Evolutionary conservation across 768 basidiomycete species (phyloP).

Genomic region (Suillus subluteus): DNA sequence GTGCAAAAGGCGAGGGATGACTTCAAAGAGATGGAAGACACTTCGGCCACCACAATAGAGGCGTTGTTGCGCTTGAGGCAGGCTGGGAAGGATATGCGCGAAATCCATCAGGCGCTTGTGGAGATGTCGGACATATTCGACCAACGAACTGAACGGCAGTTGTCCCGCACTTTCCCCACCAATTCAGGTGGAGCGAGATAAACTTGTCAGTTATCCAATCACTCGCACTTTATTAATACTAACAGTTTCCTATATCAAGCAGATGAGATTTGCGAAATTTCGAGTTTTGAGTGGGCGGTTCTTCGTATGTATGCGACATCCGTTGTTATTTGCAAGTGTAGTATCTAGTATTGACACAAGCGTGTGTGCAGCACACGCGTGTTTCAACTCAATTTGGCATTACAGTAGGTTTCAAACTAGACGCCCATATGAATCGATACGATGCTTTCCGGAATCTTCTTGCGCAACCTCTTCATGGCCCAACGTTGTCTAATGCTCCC

Average conservation of each 20-base stretch:
- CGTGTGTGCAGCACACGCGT: neutral
- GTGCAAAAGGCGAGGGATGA: neutral
- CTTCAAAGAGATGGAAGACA: neutral
- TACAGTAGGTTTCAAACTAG: neutral
- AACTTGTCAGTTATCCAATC: neutral
- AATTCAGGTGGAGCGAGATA: neutral
- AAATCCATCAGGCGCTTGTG: conserved; percentile 36
- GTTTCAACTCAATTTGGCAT: neutral
- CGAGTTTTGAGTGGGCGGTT: too few relatives aligned
- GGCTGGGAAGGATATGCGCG: neutral
- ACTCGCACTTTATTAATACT: neutral
- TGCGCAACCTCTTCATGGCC: neutral
- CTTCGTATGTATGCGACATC: neutral
- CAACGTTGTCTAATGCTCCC: neutral
- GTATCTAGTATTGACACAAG: neutral
- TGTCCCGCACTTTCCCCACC: neutral
- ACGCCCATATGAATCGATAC: too few relatives aligned
- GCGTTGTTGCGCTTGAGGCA: neutral
- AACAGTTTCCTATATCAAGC: neutral
- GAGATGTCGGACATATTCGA: conserved; percentile 28
- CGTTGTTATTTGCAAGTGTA: neutral
- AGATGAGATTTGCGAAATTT: neutral
- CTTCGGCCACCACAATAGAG: neutral
- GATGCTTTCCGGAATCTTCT: neutral
- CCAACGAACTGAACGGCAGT: neutral